phyloP scores from a whole-genome alignment of 208 protist species.

The Trypanosoma theileri region DNA sequence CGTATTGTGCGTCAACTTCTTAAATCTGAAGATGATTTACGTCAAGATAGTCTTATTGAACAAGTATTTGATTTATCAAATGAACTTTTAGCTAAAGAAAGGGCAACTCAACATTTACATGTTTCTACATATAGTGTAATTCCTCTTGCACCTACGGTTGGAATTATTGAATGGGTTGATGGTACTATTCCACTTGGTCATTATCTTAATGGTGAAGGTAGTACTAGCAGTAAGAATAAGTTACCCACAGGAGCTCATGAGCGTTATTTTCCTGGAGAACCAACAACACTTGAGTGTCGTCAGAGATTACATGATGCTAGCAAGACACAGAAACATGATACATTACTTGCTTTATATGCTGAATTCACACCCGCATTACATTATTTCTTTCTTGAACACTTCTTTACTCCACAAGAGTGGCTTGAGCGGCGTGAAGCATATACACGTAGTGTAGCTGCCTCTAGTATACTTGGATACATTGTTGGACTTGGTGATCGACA shows the following conservation, averaged over 20 bases:
- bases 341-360: slow-evolving; percentile 62
- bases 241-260: slow-evolving; percentile 60
- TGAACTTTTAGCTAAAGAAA: slow-evolving; percentile 52
- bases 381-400: slow-evolving; percentile 96
- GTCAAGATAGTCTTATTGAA: slow-evolving; percentile 97
- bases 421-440: slow-evolving; percentile 82
- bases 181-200: slow-evolving; percentile 88
- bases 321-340: slow-evolving; percentile 30
- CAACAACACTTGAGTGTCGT: slow-evolving; percentile 56
- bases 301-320: slow-evolving; percentile 37
- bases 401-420: slow-evolving; percentile 69
- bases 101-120: slow-evolving; percentile 22
- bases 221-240: slow-evolving; percentile 2
- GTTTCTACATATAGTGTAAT: slow-evolving; percentile 95
- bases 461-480: slow-evolving; percentile 94
- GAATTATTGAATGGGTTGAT: slow-evolving; percentile 93
- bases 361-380: slow-evolving; percentile 93
- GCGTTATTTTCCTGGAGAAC: slow-evolving; percentile 85
- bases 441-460: slow-evolving; percentile 88
- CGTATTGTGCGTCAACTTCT: slow-evolving; percentile 82
- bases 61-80: slow-evolving; percentile 93
- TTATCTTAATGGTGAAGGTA: slow-evolving; percentile 70
- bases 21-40: slow-evolving; percentile 92
- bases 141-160: slow-evolving; percentile 87
- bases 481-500: slow-evolving; percentile 97